Evolutionary conservation across 768 basidiomycete species (phyloP).

Genomic region (Fistulinella prunicolor): DNA sequence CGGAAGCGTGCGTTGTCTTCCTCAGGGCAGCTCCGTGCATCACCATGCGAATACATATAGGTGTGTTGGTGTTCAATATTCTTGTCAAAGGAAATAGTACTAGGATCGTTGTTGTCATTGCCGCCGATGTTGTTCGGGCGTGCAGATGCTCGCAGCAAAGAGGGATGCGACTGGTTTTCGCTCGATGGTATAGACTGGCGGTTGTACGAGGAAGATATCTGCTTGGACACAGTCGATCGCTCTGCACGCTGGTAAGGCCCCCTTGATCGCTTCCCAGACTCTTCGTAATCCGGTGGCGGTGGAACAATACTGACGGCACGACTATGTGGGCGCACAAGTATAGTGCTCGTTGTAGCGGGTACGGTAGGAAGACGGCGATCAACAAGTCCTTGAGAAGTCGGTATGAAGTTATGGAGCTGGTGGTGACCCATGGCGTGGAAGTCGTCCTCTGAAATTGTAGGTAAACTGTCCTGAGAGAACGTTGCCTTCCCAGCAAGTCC

Average conservation of each 20-base stretch:
- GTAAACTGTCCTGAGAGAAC: constrained; percentile 19
- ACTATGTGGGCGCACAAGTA: constrained; percentile 23
- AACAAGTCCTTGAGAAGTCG: constrained; percentile 1
- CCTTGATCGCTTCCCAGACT: constrained; percentile 14
- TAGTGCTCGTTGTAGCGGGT: neutral
- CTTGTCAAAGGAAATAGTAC: constrained; percentile 16
- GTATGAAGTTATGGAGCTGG: constrained; percentile 1
- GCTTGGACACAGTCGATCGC: constrained; percentile 4
- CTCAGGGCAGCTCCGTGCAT: constrained; percentile 1
- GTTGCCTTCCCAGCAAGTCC: constrained; percentile 4
- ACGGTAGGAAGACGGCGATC: neutral
- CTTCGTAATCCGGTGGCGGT: constrained; percentile 23
- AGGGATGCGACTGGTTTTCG: constrained; percentile 9
- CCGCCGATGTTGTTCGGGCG: constrained; percentile 22
- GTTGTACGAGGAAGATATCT: neutral
- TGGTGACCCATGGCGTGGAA: constrained; percentile 30
- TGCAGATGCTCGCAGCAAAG: constrained; percentile 19
- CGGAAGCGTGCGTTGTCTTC: constrained; percentile 8
- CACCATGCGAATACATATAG: constrained; percentile 26
- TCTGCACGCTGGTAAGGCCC: constrained; percentile 8
- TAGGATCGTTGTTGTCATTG: constrained; percentile 22
- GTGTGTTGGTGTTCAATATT: constrained; percentile 15
- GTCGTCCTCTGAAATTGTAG: constrained; percentile 36
- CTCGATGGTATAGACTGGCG: constrained; percentile 4
- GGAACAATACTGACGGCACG: constrained; percentile 33